Conservation (phyloP, 345 rosid genomes). For the Camelina sativa region DNA sequence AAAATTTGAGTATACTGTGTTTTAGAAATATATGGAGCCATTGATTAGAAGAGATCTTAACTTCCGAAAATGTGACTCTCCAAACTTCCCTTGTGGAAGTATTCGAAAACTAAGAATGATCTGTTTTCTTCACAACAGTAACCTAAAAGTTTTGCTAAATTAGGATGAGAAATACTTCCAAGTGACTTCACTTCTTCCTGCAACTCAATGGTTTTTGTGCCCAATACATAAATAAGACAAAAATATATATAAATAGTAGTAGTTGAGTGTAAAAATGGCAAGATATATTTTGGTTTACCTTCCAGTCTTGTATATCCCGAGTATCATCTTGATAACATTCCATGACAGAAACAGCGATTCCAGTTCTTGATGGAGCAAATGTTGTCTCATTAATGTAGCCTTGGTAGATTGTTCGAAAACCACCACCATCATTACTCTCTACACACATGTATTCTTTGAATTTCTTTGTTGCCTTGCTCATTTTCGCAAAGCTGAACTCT, state of each 20-base stretch:
- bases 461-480: slow-evolving; percentile 27
- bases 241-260: neutral
- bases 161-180: slow-evolving; percentile 28
- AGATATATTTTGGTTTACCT: slow-evolving; percentile 14
- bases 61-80: slow-evolving; percentile 24
- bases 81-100: slow-evolving; percentile 12
- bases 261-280: neutral
- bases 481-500: slow-evolving; percentile 20
- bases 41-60: slow-evolving; percentile 26
- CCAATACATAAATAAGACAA: neutral
- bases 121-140: slow-evolving; percentile 20
- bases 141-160: slow-evolving; percentile 22
- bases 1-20: neutral
- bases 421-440: neutral
- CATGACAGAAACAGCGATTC: slow-evolving; percentile 29
- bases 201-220: neutral
- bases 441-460: neutral
- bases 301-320: slow-evolving; percentile 27
- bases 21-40: neutral
- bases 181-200: slow-evolving; percentile 29
- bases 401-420: neutral
- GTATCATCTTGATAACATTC: slow-evolving; percentile 4
- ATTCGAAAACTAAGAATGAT: slow-evolving; percentile 23
- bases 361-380: slow-evolving; percentile 25
- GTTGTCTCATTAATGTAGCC: slow-evolving; percentile 30